Percentiles rank a stretch among this genome's conserved stretches.
Evolutionary conservation across 169 alveolate genomes (phyloP).

Genomic region (Plasmodium cynomolgi): DNA sequence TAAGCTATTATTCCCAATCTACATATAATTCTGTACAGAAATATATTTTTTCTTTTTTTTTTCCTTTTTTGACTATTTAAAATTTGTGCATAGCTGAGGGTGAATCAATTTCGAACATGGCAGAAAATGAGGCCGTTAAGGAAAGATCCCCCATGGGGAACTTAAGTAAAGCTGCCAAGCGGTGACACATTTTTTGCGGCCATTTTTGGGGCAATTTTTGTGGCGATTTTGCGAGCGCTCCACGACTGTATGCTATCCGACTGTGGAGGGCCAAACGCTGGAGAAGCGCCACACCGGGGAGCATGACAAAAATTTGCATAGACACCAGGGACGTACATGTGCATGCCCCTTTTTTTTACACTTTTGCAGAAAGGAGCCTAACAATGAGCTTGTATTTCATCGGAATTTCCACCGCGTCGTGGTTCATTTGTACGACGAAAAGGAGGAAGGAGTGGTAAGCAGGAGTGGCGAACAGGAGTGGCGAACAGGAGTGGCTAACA

Average conservation of each 20-base stretch:
- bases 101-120: constrained; percentile 21
- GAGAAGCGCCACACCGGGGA: not conserved
- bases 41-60: not conserved
- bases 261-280: not conserved
- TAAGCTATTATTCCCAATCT: not conserved
- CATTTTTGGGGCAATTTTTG: not conserved
- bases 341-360: not conserved
- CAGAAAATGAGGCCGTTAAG: constrained; percentile 15
- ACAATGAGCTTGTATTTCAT: constrained; percentile 57
- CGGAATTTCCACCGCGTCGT: constrained; percentile 49
- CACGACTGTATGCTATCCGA: not conserved
- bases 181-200: not conserved
- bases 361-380: constrained; percentile 57
- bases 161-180: constrained; percentile 16
- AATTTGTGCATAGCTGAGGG: not conserved
- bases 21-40: not conserved
- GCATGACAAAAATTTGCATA: not conserved
- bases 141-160: constrained; percentile 24
- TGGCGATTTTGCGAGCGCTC: not conserved
- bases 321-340: not conserved
- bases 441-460: constrained; percentile 75
- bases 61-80: not conserved
- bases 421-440: constrained; percentile 52
- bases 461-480: not conserved
- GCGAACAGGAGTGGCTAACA: not conserved